phyloP scores from a whole-genome alignment of 345 rosid species.

The Hibiscus tridactylites region DNA sequence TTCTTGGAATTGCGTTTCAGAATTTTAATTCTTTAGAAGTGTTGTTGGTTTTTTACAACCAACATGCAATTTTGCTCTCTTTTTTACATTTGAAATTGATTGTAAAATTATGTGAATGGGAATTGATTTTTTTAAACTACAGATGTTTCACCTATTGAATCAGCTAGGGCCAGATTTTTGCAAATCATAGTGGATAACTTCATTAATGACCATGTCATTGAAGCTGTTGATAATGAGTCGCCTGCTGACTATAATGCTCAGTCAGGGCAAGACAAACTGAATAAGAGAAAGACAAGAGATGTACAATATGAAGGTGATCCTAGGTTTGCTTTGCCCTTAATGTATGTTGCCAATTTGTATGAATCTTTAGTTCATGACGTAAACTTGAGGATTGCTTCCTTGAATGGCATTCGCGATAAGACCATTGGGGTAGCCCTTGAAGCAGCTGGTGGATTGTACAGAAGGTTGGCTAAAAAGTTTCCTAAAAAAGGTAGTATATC shows the following conservation, averaged over 20 bases:
- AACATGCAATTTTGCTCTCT: too few species aligned
- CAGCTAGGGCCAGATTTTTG: conserved; percentile 75
- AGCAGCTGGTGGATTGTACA: conserved; percentile 93
- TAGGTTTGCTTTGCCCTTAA: conserved; percentile 62
- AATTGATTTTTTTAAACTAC: neutral
- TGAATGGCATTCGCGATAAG: conserved; percentile 75
- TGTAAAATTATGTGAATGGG: neutral
- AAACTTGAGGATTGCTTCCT: conserved; percentile 61
- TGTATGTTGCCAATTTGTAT: conserved; percentile 91
- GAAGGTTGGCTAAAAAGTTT: conserved; percentile 72
- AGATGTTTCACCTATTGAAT: conserved; percentile 84
- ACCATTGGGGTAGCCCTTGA: conserved; percentile 85
- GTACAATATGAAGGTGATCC: conserved; percentile 75
- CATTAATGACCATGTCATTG: conserved; percentile 53
- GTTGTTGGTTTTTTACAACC: neutral
- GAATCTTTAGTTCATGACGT: conserved; percentile 73
- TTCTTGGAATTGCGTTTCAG: neutral
- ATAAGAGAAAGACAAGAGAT: conserved; percentile 71
- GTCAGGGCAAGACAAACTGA: conserved; percentile 41
- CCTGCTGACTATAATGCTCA: conserved; percentile 31
- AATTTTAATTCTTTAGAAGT: neutral
- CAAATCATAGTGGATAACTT: conserved; percentile 70
- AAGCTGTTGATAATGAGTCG: conserved; percentile 42
- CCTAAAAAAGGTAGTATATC: conserved; percentile 67
- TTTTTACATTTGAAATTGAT: neutral